Conservation (phyloP, 164 flowering plant genomes). For the Nymphaea thermarum region DNA sequence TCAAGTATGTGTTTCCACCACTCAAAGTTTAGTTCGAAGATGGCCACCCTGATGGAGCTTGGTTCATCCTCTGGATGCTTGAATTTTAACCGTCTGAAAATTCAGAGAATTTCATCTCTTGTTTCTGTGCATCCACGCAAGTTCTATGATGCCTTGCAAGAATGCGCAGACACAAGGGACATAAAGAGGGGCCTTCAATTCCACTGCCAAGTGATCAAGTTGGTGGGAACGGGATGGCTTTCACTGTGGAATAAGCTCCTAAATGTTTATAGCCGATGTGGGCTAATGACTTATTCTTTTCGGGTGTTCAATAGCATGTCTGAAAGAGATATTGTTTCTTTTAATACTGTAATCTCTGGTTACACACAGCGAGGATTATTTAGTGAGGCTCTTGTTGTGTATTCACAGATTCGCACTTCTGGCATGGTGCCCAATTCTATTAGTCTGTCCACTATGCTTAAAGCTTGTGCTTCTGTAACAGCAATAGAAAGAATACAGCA, state of each 20-base stretch:
- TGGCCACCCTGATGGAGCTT: neutral
- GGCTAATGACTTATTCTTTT: neutral
- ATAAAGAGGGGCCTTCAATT: neutral
- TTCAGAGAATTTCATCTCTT: neutral
- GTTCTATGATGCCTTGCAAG: neutral
- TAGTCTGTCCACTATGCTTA: conserved; percentile 9
- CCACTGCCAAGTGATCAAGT: neutral
- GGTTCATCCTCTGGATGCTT: neutral
- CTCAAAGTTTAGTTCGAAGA: neutral
- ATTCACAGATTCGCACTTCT: conserved; percentile 10
- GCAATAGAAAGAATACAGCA: conserved; percentile 4
- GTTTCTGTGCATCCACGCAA: neutral
- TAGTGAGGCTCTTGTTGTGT: neutral
- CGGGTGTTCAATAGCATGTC: neutral
- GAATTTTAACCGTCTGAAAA: neutral
- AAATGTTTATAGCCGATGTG: neutral
- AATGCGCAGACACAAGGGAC: neutral
- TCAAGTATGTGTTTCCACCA: neutral
- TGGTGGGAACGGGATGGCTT: neutral
- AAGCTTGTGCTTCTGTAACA: conserved; percentile 2
- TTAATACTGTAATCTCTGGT: conserved; percentile 7
- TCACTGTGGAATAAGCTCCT: neutral
- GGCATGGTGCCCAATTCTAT: conserved; percentile 13
- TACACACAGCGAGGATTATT: neutral
- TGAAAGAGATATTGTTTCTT: neutral